Conservation (phyloP, 2,329 filamentous ascomycete genomes). For the Aspergillus proliferans region DNA sequence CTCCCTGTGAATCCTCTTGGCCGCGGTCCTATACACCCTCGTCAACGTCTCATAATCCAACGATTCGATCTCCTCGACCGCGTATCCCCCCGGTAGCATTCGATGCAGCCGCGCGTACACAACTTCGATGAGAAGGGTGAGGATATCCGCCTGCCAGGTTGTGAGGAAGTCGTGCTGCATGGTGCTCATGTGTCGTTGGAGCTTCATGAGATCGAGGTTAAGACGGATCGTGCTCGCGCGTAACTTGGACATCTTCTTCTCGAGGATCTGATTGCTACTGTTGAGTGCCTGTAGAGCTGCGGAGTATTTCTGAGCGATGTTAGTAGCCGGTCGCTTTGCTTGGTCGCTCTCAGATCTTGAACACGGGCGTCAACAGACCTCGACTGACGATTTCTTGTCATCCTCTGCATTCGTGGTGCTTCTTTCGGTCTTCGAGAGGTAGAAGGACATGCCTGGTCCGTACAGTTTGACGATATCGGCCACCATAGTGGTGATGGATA, state of each 20-base stretch:
- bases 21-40: constrained; percentile 20
- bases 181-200: constrained; percentile 20
- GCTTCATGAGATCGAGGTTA: constrained; percentile 18
- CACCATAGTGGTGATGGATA: constrained; percentile 7
- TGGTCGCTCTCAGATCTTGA: neutral
- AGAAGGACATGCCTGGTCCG: constrained; percentile 18
- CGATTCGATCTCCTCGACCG: constrained; percentile 10
- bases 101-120: constrained; percentile 17
- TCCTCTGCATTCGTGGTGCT: neutral
- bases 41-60: constrained; percentile 15
- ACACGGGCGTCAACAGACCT: constrained; percentile 7
- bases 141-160: constrained; percentile 31
- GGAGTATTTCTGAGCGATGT: constrained; percentile 12
- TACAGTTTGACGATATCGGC: constrained; percentile 10
- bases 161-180: constrained; percentile 21
- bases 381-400: constrained; percentile 1
- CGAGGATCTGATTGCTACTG: constrained; percentile 21
- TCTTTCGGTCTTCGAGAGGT: constrained; percentile 6
- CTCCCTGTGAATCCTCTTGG: constrained; percentile 15
- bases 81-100: constrained; percentile 17
- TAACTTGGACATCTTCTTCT: constrained; percentile 18
- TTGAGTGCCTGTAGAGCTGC: constrained; percentile 16
- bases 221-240: constrained; percentile 14
- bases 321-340: neutral
- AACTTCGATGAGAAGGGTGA: constrained; percentile 30